These are phyloP conservation scores for Porodaedalea pini DNA, from an alignment of 1,284 basidiomycete species.

Conservation along the genomic window DNA sequence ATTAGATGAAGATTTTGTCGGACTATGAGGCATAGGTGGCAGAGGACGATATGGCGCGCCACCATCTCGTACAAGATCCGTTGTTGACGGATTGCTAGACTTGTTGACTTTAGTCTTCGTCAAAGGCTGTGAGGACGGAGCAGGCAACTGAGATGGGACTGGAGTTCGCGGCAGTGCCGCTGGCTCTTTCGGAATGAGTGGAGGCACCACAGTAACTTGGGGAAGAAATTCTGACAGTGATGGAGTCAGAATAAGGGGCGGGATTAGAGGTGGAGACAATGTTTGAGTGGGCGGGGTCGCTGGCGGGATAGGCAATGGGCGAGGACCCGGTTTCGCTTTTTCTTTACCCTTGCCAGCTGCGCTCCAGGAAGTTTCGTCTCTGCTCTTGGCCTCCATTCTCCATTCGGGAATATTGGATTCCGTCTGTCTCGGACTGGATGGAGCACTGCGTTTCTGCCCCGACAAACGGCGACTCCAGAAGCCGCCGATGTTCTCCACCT, in stretches of 20 bases:
- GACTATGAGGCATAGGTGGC: neutral
- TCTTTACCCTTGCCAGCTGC: neutral
- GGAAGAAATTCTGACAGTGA: neutral
- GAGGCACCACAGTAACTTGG: neutral
- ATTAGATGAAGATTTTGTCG: neutral
- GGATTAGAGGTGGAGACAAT: neutral
- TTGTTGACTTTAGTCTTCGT: neutral
- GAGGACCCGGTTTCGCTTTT: neutral
- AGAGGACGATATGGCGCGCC: neutral
- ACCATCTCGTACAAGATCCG: neutral
- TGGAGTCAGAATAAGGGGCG: neutral
- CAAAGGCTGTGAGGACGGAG: neutral
- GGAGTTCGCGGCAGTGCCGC: neutral
- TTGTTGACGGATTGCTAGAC: neutral
- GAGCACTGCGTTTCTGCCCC: slow-evolving; percentile 4
- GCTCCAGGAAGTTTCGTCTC: neutral
- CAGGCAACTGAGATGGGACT: neutral
- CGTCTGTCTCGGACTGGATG: neutral
- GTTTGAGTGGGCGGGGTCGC: neutral
- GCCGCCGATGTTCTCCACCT: slow-evolving; percentile 16
- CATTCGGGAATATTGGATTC: slow-evolving; percentile 1
- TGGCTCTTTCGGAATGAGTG: neutral
- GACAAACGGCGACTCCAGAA: slow-evolving; percentile 18
- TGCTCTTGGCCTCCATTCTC: neutral
- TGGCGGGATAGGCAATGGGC: slow-evolving; percentile 3